Base-by-base conservation (phyloP, 139 green algal genomes). In the Eudorina sp. region DNA sequence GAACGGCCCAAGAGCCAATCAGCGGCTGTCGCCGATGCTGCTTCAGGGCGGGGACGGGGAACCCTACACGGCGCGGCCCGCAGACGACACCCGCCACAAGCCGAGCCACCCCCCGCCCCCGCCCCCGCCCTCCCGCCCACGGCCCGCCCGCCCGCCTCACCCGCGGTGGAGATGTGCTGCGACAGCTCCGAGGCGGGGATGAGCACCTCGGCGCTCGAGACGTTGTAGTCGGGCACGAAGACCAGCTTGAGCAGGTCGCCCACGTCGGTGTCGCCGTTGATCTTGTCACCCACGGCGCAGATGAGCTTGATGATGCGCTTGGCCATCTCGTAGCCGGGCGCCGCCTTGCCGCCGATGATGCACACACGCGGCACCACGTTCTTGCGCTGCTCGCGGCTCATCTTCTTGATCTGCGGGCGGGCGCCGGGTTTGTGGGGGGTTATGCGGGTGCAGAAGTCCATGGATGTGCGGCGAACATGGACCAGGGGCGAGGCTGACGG, bases 181-280 rank as follows among this genome's bases (percentile, higher is more conserved):
- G 85, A 95, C 60, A 99, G 94, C 90, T 99, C 97, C 7, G 92
- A 94, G 70, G 88, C 94, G 38, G 90, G 90, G 79, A 93, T 93
- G 78, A 93, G 46, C 38, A 94, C 90, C 93, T 96, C 93, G 13
- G 94, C 94, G 5, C 40, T 73, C 38, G 80, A 92, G 23, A 95
- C 92, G 91, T 99, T 99, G 96, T 99, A 99, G 94, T 99, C 97
- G 62, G 98, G 98, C 73, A 99, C 77, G 90, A 99, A 99, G 7
- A 96, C 93, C 41, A 98, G 92, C 94, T 99, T 99, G 43, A 99
- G 95, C 72, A 99, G 94, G 92, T 99, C 96, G 53, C 97, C 97
- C 75, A 99, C 91, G 19, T 99, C 98, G 0, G 91, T 86, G 95
- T 99, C 98, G 87, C 91, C 93, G 96, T 99, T 99, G 87, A 99